Evolutionary conservation across 306 rosid genomes (phyloP).

Genomic region (Cyclanthera cordifolia): DNA sequence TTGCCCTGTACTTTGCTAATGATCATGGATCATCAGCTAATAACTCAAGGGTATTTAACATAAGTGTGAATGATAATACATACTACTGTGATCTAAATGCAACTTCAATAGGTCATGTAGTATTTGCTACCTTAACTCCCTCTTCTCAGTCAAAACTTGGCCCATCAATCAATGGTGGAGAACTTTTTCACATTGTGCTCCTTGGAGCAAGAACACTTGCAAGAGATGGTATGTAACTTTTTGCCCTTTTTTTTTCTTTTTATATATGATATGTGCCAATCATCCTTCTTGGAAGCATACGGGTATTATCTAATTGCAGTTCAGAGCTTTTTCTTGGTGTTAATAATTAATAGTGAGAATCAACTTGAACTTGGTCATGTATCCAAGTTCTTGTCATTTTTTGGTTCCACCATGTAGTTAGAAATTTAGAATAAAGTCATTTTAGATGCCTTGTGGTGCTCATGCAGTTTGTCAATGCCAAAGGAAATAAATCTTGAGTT

Average conservation of each 20-base stretch:
- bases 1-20: constrained; percentile 77
- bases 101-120: constrained; percentile 47
- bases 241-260: background rate
- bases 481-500: background rate
- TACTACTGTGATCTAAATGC: constrained; percentile 50
- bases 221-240: constrained; percentile 55
- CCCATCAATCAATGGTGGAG: constrained; percentile 76
- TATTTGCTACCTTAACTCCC: constrained; percentile 66
- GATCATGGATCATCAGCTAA: constrained; percentile 12
- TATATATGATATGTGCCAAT: background rate
- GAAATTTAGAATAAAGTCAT: background rate
- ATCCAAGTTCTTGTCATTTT: background rate
- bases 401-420: background rate
- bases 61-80: constrained; percentile 44
- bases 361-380: background rate
- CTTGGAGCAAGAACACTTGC: constrained; percentile 61
- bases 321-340: background rate
- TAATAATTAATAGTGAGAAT: background rate
- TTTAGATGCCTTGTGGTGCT: constrained; percentile 4
- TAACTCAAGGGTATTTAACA: constrained; percentile 38
- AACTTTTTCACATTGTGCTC: constrained; percentile 43
- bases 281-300: background rate
- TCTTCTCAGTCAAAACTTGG: constrained; percentile 39
- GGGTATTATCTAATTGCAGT: background rate
- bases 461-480: background rate